Base-by-base conservation (phyloP, 108 stramenopile species). In the Skeletonema menzelii region DNA sequence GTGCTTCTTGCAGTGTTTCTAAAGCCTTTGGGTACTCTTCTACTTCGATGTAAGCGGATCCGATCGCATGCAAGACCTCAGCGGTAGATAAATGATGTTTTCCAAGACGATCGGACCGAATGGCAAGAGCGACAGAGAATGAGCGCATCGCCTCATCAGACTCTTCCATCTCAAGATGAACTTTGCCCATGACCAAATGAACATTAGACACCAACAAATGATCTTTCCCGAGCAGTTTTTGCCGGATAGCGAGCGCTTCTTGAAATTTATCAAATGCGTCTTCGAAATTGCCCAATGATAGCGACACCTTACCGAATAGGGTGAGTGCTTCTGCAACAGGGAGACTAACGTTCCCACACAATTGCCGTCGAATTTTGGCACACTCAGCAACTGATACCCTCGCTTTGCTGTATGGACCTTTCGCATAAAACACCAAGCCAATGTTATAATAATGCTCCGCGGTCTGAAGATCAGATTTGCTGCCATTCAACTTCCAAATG, bases 361-460 rank as follows among this genome's bases (percentile, higher is more conserved):
- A 47, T 34, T 77, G 49, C 27, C 61, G 46, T 31, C 77, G 71
- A 73, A 82, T 82, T 69, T 73, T 77, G 40, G 77, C 49, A 44
- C 72, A 77, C 63, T 82, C 77, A 2, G 56, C 44, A 12, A 74
- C 65, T 4, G 81, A 72, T 5, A 69, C 40, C 56, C 66, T 77
- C 7, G 81, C 76, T 64, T 78, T 82, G 61, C 38, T 47, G 26
- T 73, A 82, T 1, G 81, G 81, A 20, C 81, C 81, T 27, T 73
- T 82, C 20, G 72, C 63, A 77, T 68, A 78, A 68, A 78, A 78
- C 59, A 77, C 76, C 17, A 82, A 42, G 14, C 72, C 81, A 56
- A 82, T 77, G 27, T 82, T 82, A 59, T 78, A 74, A 34, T 78
- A 78, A 38, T 73, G 56, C 15, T 82, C 77, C 15, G 81, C 81